phyloP scores from a whole-genome alignment of 768 basidiomycete genomes.

The Lyophyllum shimeji region DNA sequence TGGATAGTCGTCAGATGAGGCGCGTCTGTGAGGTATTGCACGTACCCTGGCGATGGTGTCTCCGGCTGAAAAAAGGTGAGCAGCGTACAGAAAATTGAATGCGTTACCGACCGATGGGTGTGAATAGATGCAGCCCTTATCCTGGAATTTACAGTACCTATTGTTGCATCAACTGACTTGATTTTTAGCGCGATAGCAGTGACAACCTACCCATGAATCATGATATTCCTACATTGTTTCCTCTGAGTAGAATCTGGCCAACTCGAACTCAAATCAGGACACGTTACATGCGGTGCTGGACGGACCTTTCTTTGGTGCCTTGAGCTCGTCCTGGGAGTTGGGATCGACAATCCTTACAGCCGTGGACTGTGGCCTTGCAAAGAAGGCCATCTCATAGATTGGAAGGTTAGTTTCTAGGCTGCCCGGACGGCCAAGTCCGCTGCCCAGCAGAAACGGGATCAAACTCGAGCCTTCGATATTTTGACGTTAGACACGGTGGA shows the following conservation, averaged over 20 bases:
- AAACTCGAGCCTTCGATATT: conserved; percentile 3
- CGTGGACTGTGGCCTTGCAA: conserved; percentile 59
- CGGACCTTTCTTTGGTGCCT: conserved; percentile 57
- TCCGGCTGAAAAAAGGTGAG: conserved; percentile 20
- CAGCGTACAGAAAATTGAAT: background rate
- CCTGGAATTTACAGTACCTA: conserved; percentile 83
- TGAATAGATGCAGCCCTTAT: conserved; percentile 82
- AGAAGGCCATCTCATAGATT: conserved; percentile 60
- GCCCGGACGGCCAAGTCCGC: conserved; percentile 17
- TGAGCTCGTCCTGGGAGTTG: conserved; percentile 41
- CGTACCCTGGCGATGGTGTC: conserved; percentile 29
- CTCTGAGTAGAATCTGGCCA: conserved; percentile 57
- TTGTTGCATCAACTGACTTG: background rate
- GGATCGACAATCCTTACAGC: conserved; percentile 77
- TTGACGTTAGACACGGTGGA: conserved; percentile 7
- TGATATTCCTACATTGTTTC: conserved; percentile 81
- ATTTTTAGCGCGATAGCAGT: background rate
- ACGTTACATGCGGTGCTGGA: conserved; percentile 18
- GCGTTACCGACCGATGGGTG: conserved; percentile 64
- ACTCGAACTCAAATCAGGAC: conserved; percentile 5
- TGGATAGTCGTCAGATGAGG: background rate
- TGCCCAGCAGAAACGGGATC: conserved; percentile 19
- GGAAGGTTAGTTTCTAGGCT: conserved; percentile 1
- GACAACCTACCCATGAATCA: conserved; percentile 78
- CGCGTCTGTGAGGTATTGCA: background rate